Base-by-base conservation (phyloP, 345 rosid genomes). In the Camelina sativa region DNA sequence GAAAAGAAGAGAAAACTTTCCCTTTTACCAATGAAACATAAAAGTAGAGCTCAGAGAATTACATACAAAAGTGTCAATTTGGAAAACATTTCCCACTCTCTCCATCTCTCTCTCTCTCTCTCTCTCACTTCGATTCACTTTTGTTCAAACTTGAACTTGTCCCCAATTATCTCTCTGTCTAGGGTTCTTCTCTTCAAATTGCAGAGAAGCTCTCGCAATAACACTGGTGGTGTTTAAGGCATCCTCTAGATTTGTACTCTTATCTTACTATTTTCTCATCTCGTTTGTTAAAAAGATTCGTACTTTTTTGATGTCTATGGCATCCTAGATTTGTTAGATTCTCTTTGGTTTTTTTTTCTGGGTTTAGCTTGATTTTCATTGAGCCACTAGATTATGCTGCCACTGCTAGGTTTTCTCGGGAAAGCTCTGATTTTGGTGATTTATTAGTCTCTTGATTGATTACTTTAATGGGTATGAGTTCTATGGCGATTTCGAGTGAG, bases 1-100 rank as follows among this genome's bases (percentile, higher is more conserved):
- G 46, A 22, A n/a, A 73, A 72, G 55, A 56, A 32, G 37, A 62
- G 63, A 25, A 25, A 71, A 71, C 87, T 89, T 86, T 82, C 84
- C 84, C 93, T 83, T 83, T 84, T 80, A 85, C 88, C 88, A 76
- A 84, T 76, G 90, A 64, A 67, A 61, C 77, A 78, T 17, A 78
- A 78, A 78, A 73, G 4, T 5, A 58, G 50, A 71, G 57, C 76
- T 77, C 76, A 50, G 62, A 71, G 62, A 38, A 64, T 65, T 28
- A 28, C 30, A 28, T 68, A 58, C 34, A 79, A 76, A 84, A 82
- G 91, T 72, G 82, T 76, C 57, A 82, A 25, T 76, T 78, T 79
- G 69, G 78, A 80, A 60, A 67, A 73, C 48, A 32, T 61, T 69
- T 69, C 58, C 82, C 71, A 51, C 73, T 72, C 77, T 62, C 56